These are phyloP conservation scores for Fonsecaea pugnacius DNA, from an alignment of 2,329 filamentous ascomycete species.

Conservation along the genomic window DNA sequence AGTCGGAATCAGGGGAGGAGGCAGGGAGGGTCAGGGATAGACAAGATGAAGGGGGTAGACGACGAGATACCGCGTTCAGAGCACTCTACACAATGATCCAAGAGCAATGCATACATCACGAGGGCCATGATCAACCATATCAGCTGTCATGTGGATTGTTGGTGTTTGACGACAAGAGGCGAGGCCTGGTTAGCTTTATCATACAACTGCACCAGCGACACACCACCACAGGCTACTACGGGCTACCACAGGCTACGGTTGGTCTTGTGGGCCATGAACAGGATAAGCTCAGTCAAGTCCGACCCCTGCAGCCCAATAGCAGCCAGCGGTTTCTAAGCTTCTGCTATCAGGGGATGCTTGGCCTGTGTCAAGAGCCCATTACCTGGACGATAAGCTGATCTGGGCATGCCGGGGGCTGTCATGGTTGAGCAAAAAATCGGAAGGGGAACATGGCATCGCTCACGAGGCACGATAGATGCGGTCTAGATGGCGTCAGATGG, in stretches of 20 bases:
- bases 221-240: background rate
- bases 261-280: constrained; percentile 20
- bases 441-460: background rate
- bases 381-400: constrained; percentile 15
- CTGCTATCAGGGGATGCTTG: constrained; percentile 28
- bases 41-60: background rate
- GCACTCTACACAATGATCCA: background rate
- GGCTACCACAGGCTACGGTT: background rate
- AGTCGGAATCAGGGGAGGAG: constrained; percentile 15
- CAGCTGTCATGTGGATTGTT: background rate
- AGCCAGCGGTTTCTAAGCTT: background rate
- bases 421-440: background rate
- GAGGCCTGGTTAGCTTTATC: constrained; percentile 29
- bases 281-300: constrained; percentile 21
- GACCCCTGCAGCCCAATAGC: constrained; percentile 5
- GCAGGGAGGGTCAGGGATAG: background rate
- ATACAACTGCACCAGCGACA: constrained; percentile 7
- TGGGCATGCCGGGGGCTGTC: background rate
- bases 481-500: constrained; percentile 14
- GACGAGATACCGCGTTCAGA: background rate
- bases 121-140: background rate
- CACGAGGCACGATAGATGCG: constrained; percentile 7
- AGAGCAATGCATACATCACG: constrained; percentile 1
- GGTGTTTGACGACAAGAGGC: constrained; percentile 15
- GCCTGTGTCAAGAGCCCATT: constrained; percentile 16